Percentiles rank a stretch among this genome's conserved stretches.
phyloP scores from a whole-genome alignment of 1,139 yeast species.

The Debaryomyces sp. region DNA sequence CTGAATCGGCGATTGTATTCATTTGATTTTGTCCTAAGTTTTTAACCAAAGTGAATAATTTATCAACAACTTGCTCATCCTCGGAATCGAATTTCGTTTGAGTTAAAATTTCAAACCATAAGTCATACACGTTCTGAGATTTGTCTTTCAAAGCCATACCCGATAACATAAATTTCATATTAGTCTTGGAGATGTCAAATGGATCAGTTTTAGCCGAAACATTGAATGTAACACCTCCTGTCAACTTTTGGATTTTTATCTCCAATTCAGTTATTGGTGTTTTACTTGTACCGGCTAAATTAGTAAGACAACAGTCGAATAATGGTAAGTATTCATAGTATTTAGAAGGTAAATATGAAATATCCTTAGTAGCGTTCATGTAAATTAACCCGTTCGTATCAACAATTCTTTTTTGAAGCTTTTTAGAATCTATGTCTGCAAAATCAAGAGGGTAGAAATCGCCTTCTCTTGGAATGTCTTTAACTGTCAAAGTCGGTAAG shows the following conservation, averaged over 20 bases:
- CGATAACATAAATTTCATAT: conserved; percentile 53
- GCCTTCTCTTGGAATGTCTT: conserved; percentile 70
- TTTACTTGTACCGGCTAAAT: conserved; percentile 72
- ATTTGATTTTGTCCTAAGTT: conserved; percentile 78
- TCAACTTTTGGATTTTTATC: conserved; percentile 74
- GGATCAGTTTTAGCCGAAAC: conserved; percentile 63
- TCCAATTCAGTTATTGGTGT: conserved; percentile 81
- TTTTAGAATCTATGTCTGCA: conserved; percentile 31
- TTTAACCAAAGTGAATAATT: conserved; percentile 72
- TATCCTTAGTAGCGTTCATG: conserved; percentile 58
- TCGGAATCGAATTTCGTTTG: conserved; percentile 60
- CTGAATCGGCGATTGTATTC: conserved; percentile 79
- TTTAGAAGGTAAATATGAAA: conserved; percentile 59
- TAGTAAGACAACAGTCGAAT: conserved; percentile 78
- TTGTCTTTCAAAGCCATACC: conserved; percentile 80
- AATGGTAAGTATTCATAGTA: conserved; percentile 73
- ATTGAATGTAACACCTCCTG: conserved; percentile 80
- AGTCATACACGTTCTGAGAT: conserved; percentile 56
- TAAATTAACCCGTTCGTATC: conserved; percentile 80
- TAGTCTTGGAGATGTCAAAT: conserved; percentile 41
- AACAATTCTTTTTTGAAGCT: conserved; percentile 51
- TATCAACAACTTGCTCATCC: conserved; percentile 59
- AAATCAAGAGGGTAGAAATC: conserved; percentile 39
- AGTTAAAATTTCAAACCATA: conserved; percentile 70
- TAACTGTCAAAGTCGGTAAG: conserved; percentile 72